Conservation (phyloP, 805 yeast species). For the Saturnispora ahearnii region DNA sequence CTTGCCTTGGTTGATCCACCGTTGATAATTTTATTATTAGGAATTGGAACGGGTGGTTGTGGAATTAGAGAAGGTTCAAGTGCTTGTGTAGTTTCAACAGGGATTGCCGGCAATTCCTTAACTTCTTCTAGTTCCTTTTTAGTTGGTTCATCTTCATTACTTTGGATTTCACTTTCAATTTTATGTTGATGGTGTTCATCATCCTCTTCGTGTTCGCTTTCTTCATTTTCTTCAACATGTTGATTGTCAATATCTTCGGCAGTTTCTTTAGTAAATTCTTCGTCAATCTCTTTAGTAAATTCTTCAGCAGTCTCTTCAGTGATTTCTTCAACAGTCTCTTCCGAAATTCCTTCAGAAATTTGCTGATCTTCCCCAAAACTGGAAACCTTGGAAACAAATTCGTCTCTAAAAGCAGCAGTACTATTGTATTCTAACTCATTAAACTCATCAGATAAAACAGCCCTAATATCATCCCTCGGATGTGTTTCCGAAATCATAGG, state of each 20-base stretch:
- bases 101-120: neutral
- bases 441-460: neutral
- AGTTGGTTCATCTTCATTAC: neutral
- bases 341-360: neutral
- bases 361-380: neutral
- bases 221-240: too few species aligned
- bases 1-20: neutral
- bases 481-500: neutral
- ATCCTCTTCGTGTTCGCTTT: neutral
- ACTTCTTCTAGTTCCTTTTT: neutral
- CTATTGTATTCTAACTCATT: neutral
- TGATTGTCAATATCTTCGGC: too few species aligned
- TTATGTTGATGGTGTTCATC: too few species aligned
- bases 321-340: too few species aligned
- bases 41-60: conserved; percentile 8
- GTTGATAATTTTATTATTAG: neutral
- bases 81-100: neutral
- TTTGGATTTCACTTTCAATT: neutral
- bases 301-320: too few species aligned
- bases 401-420: neutral
- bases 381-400: conserved; percentile 3
- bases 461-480: neutral
- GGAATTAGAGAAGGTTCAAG: neutral
- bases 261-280: too few species aligned
- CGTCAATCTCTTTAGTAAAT: too few species aligned